These are phyloP conservation scores for Symbiodinium natans DNA, from an alignment of 73 alveolate species.

Conservation along the genomic window DNA sequence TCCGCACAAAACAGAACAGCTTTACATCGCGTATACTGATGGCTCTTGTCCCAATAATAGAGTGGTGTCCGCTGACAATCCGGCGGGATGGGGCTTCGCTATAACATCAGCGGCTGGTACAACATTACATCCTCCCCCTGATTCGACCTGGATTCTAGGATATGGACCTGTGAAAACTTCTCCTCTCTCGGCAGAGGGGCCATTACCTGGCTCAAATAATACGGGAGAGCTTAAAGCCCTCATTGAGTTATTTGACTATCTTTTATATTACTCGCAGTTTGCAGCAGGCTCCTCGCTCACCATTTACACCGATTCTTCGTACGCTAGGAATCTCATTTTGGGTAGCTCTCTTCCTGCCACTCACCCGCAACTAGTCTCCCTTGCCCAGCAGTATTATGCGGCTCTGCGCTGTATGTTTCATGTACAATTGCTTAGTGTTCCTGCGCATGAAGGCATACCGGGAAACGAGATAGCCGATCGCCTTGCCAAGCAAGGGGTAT, in stretches of 20 bases:
- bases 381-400: no score
- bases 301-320: background rate
- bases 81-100: background rate
- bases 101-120: background rate
- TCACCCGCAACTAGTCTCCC: no score
- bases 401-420: no score
- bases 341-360: no score
- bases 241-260: background rate
- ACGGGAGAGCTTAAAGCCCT: background rate
- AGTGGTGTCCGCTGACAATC: background rate
- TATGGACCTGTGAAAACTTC: no score
- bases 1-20: no score
- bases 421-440: no score
- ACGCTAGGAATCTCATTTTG: background rate
- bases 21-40: background rate
- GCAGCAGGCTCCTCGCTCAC: background rate
- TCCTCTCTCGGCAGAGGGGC: no score
- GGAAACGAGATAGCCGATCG: no score
- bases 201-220: background rate
- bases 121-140: background rate
- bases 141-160: no score
- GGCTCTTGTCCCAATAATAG: background rate
- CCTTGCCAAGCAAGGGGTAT: no score
- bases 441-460: no score
- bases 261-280: background rate